Evolutionary conservation across 2,329 filamentous ascomycete species (phyloP), one percentile per base, ranked within the genome.

Genomic region (Lachnellula subtilissima): DNA sequence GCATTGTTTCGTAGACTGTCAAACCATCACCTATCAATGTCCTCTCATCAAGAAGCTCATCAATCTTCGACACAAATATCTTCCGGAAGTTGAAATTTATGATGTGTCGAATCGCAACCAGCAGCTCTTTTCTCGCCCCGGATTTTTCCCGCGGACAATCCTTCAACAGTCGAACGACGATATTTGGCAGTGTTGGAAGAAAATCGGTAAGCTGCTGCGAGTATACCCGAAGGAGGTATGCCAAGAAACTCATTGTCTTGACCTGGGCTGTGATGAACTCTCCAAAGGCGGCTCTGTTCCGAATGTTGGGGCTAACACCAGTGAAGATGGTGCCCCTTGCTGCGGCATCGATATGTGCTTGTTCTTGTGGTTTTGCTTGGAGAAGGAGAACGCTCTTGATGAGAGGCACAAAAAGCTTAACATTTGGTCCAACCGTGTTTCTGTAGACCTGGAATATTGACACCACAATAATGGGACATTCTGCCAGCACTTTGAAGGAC

Each of bases 71-170:
- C 25, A 97, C 75, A 69, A 99, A 99, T 53, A 97, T 96, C 69
- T 91, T 93, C 55, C 94, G 81, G 66, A 97, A 97, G 69, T 97
- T 97, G 75, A 97, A 97, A 74, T 97, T 99, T 72, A 99, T 97
- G 65, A 99, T 97, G 69, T 99, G 95, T 22, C 95, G 84, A 56
- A 99, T 97, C 0, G 94, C 95, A 52, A 99, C 94, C 45, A 99
- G 76, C 19, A 99, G 78, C 72, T 99, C 94, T 71, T 99, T 99
- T 17, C 95, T 83, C 1, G 93, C 90, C 2, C 88, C 88, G 0
- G 93, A 97, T 69, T 96, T 96, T 73, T 97, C 94, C 50, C 93
- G 81, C 0, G 94, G 94, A 57, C 94, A 97, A 69, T 99, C 94
- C 68, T 96, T 90, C 47, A 99, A 77, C 47, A 99, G 75, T 5